A percentile compares a stretch with the other conserved stretches of the same genome.
Conservation (phyloP, 306 rosid species). For the Pachyrhizus erosus region DNA sequence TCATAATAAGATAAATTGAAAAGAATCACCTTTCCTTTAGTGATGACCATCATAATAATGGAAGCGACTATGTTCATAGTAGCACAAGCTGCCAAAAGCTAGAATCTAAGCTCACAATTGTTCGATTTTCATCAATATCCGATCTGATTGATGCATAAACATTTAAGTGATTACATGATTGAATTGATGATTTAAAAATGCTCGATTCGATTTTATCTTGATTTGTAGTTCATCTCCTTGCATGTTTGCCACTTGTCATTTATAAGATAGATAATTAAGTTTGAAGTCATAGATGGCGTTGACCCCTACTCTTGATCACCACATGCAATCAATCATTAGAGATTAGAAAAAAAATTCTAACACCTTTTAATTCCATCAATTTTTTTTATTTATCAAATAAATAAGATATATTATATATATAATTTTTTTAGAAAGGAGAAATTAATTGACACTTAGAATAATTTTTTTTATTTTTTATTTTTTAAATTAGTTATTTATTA, state of each 20-base stretch:
- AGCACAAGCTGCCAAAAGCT: conserved; percentile 23
- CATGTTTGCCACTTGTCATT: conserved; percentile 45
- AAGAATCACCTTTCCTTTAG: conserved; percentile 28
- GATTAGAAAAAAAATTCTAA: neutral
- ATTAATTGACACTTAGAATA: too few relatives aligned
- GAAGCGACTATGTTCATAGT: conserved; percentile 29
- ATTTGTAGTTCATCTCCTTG: conserved; percentile 39
- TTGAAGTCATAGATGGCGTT: conserved; percentile 3
- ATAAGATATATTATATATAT: neutral
- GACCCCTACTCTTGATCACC: neutral
- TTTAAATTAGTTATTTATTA: too few relatives aligned
- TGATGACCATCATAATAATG: conserved; percentile 31
- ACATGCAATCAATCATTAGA: conserved; percentile 27
- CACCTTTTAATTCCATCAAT: neutral
- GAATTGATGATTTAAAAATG: conserved; percentile 20
- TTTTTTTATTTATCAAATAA: neutral
- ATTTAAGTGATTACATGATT: conserved; percentile 2
- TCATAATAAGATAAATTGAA: neutral
- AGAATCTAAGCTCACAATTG: conserved; percentile 36
- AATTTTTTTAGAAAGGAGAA: too few relatives aligned
- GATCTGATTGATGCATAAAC: conserved; percentile 28
- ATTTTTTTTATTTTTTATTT: too few relatives aligned
- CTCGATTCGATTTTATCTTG: conserved; percentile 33
- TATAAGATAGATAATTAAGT: conserved; percentile 11
- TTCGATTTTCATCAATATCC: conserved; percentile 35